phyloP scores from a whole-genome alignment of 1,139 yeast species.

The Candida gigantensis region DNA sequence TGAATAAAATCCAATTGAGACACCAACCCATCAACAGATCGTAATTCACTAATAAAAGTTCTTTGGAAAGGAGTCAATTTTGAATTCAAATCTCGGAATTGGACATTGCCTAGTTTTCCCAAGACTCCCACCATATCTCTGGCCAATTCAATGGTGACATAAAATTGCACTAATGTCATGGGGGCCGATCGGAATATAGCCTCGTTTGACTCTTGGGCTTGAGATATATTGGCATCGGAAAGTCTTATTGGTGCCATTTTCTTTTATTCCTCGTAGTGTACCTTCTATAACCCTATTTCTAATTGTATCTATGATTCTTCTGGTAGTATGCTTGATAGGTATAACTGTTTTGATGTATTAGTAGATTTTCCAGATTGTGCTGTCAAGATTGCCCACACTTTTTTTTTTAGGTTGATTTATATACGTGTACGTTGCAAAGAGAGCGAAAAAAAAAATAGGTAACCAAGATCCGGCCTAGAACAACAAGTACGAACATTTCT shows the following conservation, averaged over 20 bases:
- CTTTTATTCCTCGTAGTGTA: neutral
- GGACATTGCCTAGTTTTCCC: constrained; percentile 82
- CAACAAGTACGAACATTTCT: too few relatives aligned
- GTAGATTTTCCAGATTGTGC: too few relatives aligned
- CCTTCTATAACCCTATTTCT: neutral
- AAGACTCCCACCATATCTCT: constrained; percentile 81
- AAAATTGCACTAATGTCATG: constrained; percentile 89
- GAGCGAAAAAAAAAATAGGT: too few relatives aligned
- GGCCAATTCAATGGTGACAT: constrained; percentile 87
- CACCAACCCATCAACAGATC: constrained; percentile 46
- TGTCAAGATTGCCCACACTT: too few relatives aligned
- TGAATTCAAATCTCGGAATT: constrained; percentile 85
- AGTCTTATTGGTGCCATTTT: constrained; percentile 12
- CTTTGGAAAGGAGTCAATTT: constrained; percentile 82
- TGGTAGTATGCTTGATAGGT: too few relatives aligned
- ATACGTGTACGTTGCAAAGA: too few relatives aligned
- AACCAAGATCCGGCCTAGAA: too few relatives aligned
- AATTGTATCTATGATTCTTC: neutral
- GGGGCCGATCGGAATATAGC: constrained; percentile 75
- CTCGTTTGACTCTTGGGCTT: constrained; percentile 17
- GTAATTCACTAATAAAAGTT: constrained; percentile 78
- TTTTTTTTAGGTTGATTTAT: too few relatives aligned
- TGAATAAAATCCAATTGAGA: constrained; percentile 30
- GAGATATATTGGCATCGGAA: constrained; percentile 7
- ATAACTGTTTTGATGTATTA: too few relatives aligned